Conservation (phyloP, 2,329 filamentous ascomycete species). For the Cordyceps fumosorosea region DNA sequence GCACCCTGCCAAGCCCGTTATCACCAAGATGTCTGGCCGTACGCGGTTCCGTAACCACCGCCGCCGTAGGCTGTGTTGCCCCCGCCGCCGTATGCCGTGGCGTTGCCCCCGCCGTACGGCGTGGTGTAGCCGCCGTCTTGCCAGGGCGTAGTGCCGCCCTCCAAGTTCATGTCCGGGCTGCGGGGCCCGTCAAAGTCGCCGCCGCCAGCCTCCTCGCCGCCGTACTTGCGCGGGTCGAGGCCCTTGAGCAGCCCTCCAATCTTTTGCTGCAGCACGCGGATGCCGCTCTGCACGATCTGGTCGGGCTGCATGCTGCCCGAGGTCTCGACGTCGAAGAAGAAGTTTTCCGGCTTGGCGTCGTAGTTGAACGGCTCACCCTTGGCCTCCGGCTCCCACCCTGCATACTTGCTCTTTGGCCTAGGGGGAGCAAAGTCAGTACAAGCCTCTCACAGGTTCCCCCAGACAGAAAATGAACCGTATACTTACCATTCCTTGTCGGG, state of each 20-base stretch:
- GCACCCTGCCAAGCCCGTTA: constrained; percentile 18
- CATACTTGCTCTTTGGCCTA: constrained; percentile 77
- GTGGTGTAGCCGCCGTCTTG: constrained; percentile 63
- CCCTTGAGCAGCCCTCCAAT: constrained; percentile 69
- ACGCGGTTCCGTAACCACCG: constrained; percentile 26
- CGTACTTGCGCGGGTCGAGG: constrained; percentile 40
- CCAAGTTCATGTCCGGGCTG: constrained; percentile 58
- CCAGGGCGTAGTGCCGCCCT: constrained; percentile 49
- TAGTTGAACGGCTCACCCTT: constrained; percentile 88
- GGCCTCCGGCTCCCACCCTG: constrained; percentile 66
- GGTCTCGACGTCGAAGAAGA: constrained; percentile 92
- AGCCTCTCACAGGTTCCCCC: neutral
- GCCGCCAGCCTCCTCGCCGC: constrained; percentile 47
- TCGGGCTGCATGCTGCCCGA: constrained; percentile 86
- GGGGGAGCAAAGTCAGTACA: neutral
- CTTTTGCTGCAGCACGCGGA: constrained; percentile 84
- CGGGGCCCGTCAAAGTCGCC: constrained; percentile 58
- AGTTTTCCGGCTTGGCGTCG: constrained; percentile 73
- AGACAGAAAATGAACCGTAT: neutral
- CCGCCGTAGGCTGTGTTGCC: constrained; percentile 30
- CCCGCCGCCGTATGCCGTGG: constrained; percentile 59
- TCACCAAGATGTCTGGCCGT: constrained; percentile 46
- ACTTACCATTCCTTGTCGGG: constrained; percentile 75
- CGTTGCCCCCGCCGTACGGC: constrained; percentile 51
- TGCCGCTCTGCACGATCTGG: constrained; percentile 79